These are phyloP conservation scores for Cutaneotrichosporon spelunceum DNA, from an alignment of 1,284 basidiomycete genomes.

Conservation along the genomic window DNA sequence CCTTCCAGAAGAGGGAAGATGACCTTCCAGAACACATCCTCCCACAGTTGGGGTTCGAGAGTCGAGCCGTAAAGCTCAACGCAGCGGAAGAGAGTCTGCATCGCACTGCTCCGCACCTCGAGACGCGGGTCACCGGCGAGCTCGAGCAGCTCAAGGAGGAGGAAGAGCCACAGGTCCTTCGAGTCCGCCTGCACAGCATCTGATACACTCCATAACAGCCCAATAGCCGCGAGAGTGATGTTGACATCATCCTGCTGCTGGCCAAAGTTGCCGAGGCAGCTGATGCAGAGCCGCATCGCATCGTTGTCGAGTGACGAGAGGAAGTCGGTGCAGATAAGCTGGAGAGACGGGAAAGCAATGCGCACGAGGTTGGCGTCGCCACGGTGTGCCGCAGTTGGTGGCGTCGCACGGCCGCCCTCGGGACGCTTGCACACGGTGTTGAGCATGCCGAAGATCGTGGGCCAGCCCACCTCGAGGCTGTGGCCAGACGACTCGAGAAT, in stretches of 20 bases:
- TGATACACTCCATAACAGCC: slow-evolving; percentile 87
- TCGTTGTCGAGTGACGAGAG: slow-evolving; percentile 73
- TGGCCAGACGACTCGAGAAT: slow-evolving; percentile 89
- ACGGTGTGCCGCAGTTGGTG: slow-evolving; percentile 15
- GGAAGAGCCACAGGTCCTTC: slow-evolving; percentile 84
- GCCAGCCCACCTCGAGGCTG: slow-evolving; percentile 86
- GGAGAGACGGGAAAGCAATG: slow-evolving; percentile 89
- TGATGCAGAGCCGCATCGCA: slow-evolving; percentile 81
- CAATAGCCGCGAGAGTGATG: slow-evolving; percentile 87
- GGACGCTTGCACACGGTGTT: slow-evolving; percentile 63
- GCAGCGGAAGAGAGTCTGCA: slow-evolving; percentile 90
- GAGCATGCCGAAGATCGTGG: slow-evolving; percentile 85
- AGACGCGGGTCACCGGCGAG: slow-evolving; percentile 76
- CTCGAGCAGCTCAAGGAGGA: slow-evolving; percentile 76
- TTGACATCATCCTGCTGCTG: slow-evolving; percentile 85
- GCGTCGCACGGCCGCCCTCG: neutral
- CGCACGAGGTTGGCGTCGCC: slow-evolving; percentile 50
- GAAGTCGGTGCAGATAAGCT: slow-evolving; percentile 84
- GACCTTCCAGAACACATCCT: slow-evolving; percentile 80
- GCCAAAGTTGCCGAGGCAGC: slow-evolving; percentile 83
- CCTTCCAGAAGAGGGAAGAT: slow-evolving; percentile 82
- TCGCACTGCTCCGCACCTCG: slow-evolving; percentile 87
- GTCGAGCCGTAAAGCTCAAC: slow-evolving; percentile 88
- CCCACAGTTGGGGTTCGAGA: slow-evolving; percentile 76
- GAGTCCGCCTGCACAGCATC: slow-evolving; percentile 82